Base-by-base conservation (phyloP, 2,329 filamentous ascomycete species). In the Epicoccum sorghinum region DNA sequence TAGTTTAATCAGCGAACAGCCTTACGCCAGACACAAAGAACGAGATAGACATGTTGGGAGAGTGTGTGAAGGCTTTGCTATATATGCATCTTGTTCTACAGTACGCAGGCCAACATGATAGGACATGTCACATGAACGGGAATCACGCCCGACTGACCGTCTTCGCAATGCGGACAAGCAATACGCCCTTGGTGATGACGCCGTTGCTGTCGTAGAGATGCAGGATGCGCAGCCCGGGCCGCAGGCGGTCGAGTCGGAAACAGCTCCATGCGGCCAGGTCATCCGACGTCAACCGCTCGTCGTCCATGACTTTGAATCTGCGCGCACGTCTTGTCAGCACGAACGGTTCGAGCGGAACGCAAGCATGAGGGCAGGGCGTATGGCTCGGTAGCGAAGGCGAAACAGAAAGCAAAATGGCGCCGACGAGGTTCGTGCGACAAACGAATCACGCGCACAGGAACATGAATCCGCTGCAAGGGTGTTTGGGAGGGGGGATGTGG, bases 181-280 rank as follows among this genome's bases (percentile, higher is more conserved):
- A 68, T 12, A 86, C 81, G 0, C 90, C 91, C 22, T 85, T 82
- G 3, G 84, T 89, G 52, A 85, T 75, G 27, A 80, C 78, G 0
- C 91, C 91, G 58, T 86, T 82, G 24, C 81, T 79, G 69, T 96
- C 87, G 59, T 89, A 80, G 53, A 98, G 77, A 65, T 88, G 89
- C 51, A 98, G 80, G 61, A 96, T 86, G 9, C 92, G 82, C 63
- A 90, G 89, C 0, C 95, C 93, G 30, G 83, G 78, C 56, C 86
- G 85, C 55, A 97, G 74, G 7, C 92, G 83, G 75, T 97, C 92
- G 22, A 98, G 83, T 35, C 92, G 83, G 64, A 96, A 87, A 68
- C 92, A 96, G 1, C 90, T 87, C 95, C 95, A 98, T 3, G 89
- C 91, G 9, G 91, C 88, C 52, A 96, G 75, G 55, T 89, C 84